Conservation (phyloP, 208 protist species). For the Naegleria gruberi region DNA sequence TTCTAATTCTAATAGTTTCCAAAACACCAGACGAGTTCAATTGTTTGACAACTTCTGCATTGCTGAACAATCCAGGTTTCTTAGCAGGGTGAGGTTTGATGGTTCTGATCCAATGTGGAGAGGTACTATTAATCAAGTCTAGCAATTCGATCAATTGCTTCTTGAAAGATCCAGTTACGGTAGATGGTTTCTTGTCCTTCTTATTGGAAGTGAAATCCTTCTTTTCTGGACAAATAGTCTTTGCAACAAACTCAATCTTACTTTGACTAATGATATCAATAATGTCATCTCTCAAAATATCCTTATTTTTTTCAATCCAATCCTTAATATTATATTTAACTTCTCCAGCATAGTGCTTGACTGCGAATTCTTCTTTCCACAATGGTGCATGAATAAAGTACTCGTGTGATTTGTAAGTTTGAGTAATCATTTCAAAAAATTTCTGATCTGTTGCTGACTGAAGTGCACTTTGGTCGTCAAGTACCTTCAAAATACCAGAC, state of each 20-base stretch:
- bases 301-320: slow-evolving; percentile 53
- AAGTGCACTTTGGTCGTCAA: slow-evolving; percentile 68
- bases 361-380: slow-evolving; percentile 32
- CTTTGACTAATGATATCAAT: not conserved
- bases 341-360: slow-evolving; percentile 50
- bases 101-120: slow-evolving; percentile 50
- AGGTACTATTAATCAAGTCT: slow-evolving; percentile 40
- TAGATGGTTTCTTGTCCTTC: slow-evolving; percentile 39
- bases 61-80: slow-evolving; percentile 45
- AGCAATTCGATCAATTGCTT: slow-evolving; percentile 42
- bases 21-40: slow-evolving; percentile 48
- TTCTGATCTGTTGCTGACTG: slow-evolving; percentile 49
- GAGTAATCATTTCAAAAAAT: slow-evolving; percentile 41
- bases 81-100: slow-evolving; percentile 49
- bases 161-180: slow-evolving; percentile 42
- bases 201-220: slow-evolving; percentile 32
- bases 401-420: slow-evolving; percentile 34
- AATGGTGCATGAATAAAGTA: slow-evolving; percentile 37
- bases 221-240: not conserved
- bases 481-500: slow-evolving; percentile 56
- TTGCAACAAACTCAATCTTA: slow-evolving; percentile 6
- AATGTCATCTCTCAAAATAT: slow-evolving; percentile 41
- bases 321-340: slow-evolving; percentile 41
- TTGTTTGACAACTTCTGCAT: slow-evolving; percentile 36
- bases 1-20: slow-evolving; percentile 76